Evolutionary conservation across 106 monocot species (phyloP).

Genomic region (Acorus calamus): DNA sequence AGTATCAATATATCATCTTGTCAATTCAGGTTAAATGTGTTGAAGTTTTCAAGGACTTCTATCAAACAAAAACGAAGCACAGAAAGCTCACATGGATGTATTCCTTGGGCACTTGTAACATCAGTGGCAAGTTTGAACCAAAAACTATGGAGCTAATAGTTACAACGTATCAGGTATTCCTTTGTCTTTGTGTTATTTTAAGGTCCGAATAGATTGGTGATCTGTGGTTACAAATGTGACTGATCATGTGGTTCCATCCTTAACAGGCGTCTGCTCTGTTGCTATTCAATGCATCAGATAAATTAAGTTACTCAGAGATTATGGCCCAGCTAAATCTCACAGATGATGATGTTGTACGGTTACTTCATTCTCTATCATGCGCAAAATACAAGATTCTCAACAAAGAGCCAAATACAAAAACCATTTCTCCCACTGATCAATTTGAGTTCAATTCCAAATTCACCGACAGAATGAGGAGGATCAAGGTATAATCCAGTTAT

Average conservation of each 20-base stretch:
- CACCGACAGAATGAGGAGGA: slow-evolving; percentile 78
- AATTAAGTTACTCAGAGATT: slow-evolving; percentile 77
- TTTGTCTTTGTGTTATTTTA: no score
- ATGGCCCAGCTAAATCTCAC: slow-evolving; percentile 57
- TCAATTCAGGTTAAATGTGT: slow-evolving; percentile 18
- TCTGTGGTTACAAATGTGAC: no score
- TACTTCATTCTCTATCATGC: slow-evolving; percentile 91
- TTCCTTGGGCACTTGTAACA: slow-evolving; percentile 16
- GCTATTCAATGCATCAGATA: slow-evolving; percentile 73
- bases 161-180: slow-evolving; percentile 50
- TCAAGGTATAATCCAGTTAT: slow-evolving; percentile 40
- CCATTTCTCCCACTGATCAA: slow-evolving; percentile 54
- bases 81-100: slow-evolving; percentile 76
- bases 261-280: slow-evolving; percentile 55
- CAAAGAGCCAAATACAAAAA: slow-evolving; percentile 72
- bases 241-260: background rate
- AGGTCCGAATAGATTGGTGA: no score
- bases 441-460: slow-evolving; percentile 92
- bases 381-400: slow-evolving; percentile 80
- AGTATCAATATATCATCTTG: background rate
- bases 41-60: slow-evolving; percentile 5
- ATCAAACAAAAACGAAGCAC: no score
- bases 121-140: no score
- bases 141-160: slow-evolving; percentile 4
- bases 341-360: slow-evolving; percentile 66